Conservation (phyloP, 208 protist species). For the Acanthamoeba lenticulata region DNA sequence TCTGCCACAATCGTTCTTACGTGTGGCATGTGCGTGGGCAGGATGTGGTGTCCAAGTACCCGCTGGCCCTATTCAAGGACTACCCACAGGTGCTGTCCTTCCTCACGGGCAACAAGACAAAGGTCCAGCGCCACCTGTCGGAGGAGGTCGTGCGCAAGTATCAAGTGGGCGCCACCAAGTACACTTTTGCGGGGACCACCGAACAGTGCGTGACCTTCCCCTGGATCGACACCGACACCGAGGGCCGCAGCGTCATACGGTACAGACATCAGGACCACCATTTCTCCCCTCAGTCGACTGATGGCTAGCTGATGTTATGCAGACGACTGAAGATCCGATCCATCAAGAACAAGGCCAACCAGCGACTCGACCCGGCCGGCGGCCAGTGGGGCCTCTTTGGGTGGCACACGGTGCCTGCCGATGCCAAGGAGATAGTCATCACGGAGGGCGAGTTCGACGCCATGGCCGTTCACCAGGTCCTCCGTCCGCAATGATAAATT, state of each 20-base stretch:
- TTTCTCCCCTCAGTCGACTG: background rate
- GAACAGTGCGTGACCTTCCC: conserved; percentile 82
- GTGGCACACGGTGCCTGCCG: conserved; percentile 76
- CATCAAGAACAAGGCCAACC: conserved; percentile 69
- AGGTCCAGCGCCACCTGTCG: background rate
- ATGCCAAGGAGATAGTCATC: conserved; percentile 77
- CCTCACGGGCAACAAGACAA: conserved; percentile 43
- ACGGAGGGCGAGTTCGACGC: conserved; percentile 87
- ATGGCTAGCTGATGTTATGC: background rate
- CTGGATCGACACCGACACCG: conserved; percentile 50
- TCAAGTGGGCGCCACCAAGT: conserved; percentile 72
- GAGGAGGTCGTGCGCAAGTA: conserved; percentile 72
- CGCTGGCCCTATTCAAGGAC: conserved; percentile 43
- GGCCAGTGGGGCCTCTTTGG: conserved; percentile 84
- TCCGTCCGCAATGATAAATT: background rate
- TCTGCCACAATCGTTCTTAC: background rate
- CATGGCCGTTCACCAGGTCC: conserved; percentile 81
- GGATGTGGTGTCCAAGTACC: conserved; percentile 44
- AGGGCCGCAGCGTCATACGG: background rate
- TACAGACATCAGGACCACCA: background rate
- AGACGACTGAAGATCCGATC: conserved; percentile 76
- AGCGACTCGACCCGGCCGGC: conserved; percentile 76
- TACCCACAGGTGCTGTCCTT: conserved; percentile 36
- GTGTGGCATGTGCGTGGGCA: background rate
- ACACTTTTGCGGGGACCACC: conserved; percentile 52